Evolutionary conservation across 805 yeast genomes (phyloP).

Genomic region (Kluyveromyces lactis): DNA sequence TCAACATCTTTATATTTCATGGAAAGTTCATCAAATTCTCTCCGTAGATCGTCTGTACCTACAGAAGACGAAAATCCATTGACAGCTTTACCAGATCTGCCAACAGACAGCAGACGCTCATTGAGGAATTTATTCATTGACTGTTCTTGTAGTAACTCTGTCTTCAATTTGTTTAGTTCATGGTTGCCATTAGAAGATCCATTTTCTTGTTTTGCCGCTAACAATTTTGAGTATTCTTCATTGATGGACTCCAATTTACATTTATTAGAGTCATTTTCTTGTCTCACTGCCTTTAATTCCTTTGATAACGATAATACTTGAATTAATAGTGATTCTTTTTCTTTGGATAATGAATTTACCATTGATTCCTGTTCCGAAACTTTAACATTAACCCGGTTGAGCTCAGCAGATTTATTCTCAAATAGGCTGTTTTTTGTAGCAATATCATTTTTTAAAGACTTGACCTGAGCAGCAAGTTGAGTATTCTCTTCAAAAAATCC

Average conservation of each 20-base stretch:
- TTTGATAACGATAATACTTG: constrained; percentile 22
- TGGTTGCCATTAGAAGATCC: constrained; percentile 27
- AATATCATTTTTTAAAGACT: constrained; percentile 30
- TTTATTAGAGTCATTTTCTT: constrained; percentile 19
- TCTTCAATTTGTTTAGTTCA: constrained; percentile 36
- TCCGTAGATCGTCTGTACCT: constrained; percentile 17
- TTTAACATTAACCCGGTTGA: constrained; percentile 23
- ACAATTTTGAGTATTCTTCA: constrained; percentile 31
- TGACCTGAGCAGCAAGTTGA: constrained; percentile 34
- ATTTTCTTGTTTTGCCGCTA: constrained; percentile 27
- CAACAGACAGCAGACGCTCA: constrained; percentile 19
- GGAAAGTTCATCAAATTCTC: constrained; percentile 41
- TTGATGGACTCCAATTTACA: constrained; percentile 33
- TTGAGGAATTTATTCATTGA: constrained; percentile 23
- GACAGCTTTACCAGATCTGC: constrained; percentile 28
- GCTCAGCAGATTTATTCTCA: constrained; percentile 30
- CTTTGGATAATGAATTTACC: constrained; percentile 20
- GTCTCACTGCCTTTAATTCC: constrained; percentile 23
- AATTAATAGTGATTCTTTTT: constrained; percentile 23
- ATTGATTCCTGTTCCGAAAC: constrained; percentile 21
- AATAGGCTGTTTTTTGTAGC: constrained; percentile 30
- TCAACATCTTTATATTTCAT: constrained; percentile 45
- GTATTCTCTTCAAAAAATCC: constrained; percentile 38
- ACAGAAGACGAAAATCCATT: constrained; percentile 17
- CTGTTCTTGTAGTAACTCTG: constrained; percentile 32